phyloP scores from a whole-genome alignment of 768 basidiomycete species.

The Lactifluus subvellereus region DNA sequence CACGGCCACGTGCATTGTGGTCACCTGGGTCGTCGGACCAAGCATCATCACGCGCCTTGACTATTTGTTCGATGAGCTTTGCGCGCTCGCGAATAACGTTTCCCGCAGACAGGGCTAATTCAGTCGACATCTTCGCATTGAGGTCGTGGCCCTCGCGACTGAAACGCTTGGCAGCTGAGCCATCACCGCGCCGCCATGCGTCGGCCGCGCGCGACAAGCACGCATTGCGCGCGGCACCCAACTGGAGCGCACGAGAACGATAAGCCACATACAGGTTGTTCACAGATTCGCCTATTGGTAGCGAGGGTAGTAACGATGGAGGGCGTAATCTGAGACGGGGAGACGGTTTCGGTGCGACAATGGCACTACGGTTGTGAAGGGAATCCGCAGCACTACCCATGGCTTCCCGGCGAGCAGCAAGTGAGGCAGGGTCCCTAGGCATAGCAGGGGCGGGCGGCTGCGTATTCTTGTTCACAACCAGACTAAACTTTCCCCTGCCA shows the following conservation, averaged over 20 bases:
- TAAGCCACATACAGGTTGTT: slow-evolving; percentile 85
- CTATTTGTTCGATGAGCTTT: slow-evolving; percentile 68
- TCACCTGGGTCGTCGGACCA: slow-evolving; percentile 87
- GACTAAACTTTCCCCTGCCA: slow-evolving; percentile 81
- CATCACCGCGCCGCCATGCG: slow-evolving; percentile 93
- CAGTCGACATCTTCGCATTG: slow-evolving; percentile 83
- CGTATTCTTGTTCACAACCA: slow-evolving; percentile 73
- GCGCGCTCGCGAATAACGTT: slow-evolving; percentile 81
- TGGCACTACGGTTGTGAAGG: slow-evolving; percentile 57
- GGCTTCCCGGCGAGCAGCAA: slow-evolving; percentile 48
- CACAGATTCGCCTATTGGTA: slow-evolving; percentile 77
- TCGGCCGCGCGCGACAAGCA: slow-evolving; percentile 93
- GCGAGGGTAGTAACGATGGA: slow-evolving; percentile 78
- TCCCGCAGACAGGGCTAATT: slow-evolving; percentile 82
- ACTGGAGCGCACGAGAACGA: slow-evolving; percentile 80
- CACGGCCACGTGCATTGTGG: slow-evolving; percentile 63
- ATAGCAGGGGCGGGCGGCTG: slow-evolving; percentile 32
- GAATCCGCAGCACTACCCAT: slow-evolving; percentile 58
- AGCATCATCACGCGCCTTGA: slow-evolving; percentile 56
- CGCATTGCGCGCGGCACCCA: slow-evolving; percentile 90
- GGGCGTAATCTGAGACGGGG: slow-evolving; percentile 80
- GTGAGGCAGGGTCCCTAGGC: slow-evolving; percentile 33
- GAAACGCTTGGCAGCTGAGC: slow-evolving; percentile 92
- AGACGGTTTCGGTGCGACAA: slow-evolving; percentile 75
- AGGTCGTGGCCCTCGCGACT: slow-evolving; percentile 90